Conservation (phyloP, 2,329 filamentous ascomycete species). For the Rhytidhysteron rufulum region DNA sequence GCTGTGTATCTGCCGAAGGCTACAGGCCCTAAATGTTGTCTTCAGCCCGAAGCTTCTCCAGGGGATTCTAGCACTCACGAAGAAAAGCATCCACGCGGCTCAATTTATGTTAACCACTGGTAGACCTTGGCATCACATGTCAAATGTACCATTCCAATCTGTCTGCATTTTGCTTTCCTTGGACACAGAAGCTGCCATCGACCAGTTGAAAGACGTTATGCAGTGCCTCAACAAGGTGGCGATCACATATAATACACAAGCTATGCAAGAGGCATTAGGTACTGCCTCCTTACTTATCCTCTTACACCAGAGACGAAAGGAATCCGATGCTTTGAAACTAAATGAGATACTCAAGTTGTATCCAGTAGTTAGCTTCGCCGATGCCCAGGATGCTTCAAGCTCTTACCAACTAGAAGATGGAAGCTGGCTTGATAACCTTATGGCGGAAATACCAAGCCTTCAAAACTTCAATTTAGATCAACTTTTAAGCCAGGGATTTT, state of each 20-base stretch:
- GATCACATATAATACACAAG: constrained; percentile 34
- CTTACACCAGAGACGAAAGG: too few relatives aligned
- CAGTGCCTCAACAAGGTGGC: constrained; percentile 29
- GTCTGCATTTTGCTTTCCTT: constrained; percentile 55
- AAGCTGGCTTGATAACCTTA: too few relatives aligned
- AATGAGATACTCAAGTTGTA: background rate
- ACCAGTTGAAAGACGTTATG: constrained; percentile 51
- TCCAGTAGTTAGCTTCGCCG: background rate
- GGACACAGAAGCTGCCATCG: constrained; percentile 49
- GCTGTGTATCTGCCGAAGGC: too few relatives aligned
- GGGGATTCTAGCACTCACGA: constrained; percentile 46
- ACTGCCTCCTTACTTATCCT: too few relatives aligned
- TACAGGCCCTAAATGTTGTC: too few relatives aligned
- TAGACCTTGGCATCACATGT: constrained; percentile 57
- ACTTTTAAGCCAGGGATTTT: too few relatives aligned
- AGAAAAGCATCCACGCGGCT: constrained; percentile 46
- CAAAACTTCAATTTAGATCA: too few relatives aligned
- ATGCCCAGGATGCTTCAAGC: background rate
- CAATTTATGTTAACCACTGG: constrained; percentile 42
- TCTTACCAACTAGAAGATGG: too few relatives aligned
- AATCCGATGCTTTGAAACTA: background rate
- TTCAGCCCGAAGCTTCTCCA: constrained; percentile 36
- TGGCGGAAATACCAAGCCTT: too few relatives aligned
- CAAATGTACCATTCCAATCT: constrained; percentile 58
- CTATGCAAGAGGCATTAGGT: constrained; percentile 26